These are phyloP conservation scores for Tolypocladium tropicale DNA, from an alignment of 2,329 filamentous ascomycete species.

Conservation along the genomic window DNA sequence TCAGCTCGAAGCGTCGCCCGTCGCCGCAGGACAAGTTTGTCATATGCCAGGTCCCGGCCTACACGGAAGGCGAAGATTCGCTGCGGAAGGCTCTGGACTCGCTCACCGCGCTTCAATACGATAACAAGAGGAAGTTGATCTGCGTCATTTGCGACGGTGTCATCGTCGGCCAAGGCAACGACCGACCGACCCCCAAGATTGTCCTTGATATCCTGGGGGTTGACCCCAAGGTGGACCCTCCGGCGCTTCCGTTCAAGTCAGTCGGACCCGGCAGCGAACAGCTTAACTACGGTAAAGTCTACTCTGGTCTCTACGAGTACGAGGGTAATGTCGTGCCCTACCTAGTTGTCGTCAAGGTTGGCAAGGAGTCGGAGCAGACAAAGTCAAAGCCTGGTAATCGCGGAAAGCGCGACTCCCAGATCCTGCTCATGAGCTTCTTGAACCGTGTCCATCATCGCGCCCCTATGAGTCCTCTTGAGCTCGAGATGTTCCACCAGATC, in stretches of 20 bases:
- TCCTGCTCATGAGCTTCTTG: slow-evolving; percentile 91
- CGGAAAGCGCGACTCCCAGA: slow-evolving; percentile 96
- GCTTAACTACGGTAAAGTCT: slow-evolving; percentile 97
- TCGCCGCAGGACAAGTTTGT: slow-evolving; percentile 96
- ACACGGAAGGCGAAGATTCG: slow-evolving; percentile 95
- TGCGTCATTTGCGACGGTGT: slow-evolving; percentile 95
- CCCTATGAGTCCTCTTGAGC: slow-evolving; percentile 89
- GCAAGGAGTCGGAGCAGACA: slow-evolving; percentile 87
- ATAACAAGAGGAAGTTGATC: slow-evolving; percentile 96
- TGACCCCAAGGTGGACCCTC: slow-evolving; percentile 91
- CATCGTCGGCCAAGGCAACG: slow-evolving; percentile 92
- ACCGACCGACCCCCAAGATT: slow-evolving; percentile 93
- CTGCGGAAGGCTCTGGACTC: slow-evolving; percentile 89
- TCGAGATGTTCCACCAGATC: slow-evolving; percentile 98
- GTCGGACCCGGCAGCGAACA: slow-evolving; percentile 83
- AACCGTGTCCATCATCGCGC: slow-evolving; percentile 93
- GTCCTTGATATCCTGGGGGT: slow-evolving; percentile 95
- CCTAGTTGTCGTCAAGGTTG: slow-evolving; percentile 90
- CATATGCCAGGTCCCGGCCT: slow-evolving; percentile 95
- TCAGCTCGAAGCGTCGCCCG: slow-evolving; percentile 83
- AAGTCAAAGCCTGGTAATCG: slow-evolving; percentile 94
- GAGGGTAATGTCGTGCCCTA: slow-evolving; percentile 98
- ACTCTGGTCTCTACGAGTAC: slow-evolving; percentile 93
- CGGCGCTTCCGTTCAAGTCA: slow-evolving; percentile 87
- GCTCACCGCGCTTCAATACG: slow-evolving; percentile 86